phyloP scores from a whole-genome alignment of 306 rosid genomes.

The Vigna angularis region DNA sequence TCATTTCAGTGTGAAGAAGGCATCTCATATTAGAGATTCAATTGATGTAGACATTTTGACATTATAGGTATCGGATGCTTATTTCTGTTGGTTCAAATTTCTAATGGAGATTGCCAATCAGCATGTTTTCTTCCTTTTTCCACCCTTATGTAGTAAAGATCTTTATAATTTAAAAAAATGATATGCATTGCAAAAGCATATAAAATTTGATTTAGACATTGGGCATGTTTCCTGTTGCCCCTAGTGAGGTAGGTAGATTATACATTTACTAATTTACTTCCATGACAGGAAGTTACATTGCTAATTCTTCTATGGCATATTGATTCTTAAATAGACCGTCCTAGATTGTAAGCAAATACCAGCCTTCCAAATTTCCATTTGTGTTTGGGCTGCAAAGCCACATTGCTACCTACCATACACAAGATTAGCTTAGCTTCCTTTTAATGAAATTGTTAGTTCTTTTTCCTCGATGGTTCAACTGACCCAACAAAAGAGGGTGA shows the following conservation, averaged over 20 bases:
- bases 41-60: background rate
- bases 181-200: background rate
- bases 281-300: background rate
- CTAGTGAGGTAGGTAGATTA: background rate
- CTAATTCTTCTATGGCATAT: background rate
- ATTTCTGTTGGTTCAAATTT: background rate
- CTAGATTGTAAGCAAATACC: background rate
- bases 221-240: background rate
- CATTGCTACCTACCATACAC: background rate
- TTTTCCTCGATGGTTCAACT: conserved; percentile 16
- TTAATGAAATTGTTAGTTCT: background rate
- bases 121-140: background rate
- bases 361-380: background rate
- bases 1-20: background rate
- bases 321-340: background rate
- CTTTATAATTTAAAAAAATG: background rate
- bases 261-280: background rate
- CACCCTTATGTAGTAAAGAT: background rate
- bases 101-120: background rate
- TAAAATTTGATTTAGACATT: background rate
- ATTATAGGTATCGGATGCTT: background rate
- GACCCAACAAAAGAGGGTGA: background rate
- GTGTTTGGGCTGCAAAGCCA: background rate
- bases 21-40: background rate
- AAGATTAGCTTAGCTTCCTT: conserved; percentile 19